Evolutionary conservation across 768 basidiomycete species (phyloP), one percentile per base, ranked within the genome.

Genomic region (Boletus edulis): DNA sequence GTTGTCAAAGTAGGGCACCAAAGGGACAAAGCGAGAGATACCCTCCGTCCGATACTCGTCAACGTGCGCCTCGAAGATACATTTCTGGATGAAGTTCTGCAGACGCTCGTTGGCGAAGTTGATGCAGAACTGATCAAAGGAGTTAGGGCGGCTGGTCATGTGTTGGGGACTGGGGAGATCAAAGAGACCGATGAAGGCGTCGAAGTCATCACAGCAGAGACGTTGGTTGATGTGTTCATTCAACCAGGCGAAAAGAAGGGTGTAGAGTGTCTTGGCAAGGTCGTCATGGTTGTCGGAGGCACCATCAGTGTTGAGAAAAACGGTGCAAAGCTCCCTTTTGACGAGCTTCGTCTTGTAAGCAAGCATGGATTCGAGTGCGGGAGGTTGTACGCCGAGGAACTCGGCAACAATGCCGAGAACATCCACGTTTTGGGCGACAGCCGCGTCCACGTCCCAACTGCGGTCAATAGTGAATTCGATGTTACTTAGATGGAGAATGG

Each of bases 191-290:
- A 98, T 87, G 74, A 95, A 97, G 3, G 90, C 91, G 4, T 81
- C 78, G 60, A 94, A 99, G 67, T 97, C 94, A 37, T 98, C 95
- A 22, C 86, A 84, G 76, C 94, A 97, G 15, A 99, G 83, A 39
- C 91, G 89, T 62, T 97, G 89, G 68, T 98, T 98, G 76, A 98
- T 87, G 67, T 92, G 83, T 67, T 98, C 97, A 68, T 95, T 96
- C 55, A 98, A 72, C 95, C 95, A 98, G 3, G 92, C 86, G 64
- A 98, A 98, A 18, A 98, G 81, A 3, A 99, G 82, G 4, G 94
- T 93, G 68, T 98, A 98, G 0, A 98, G 80, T 0, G 91, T 89
- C 69, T 94, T 89, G 18, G 95, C 92, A 35, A 99, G 85, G 68
- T 96, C 93, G 66, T 98, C 96, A 43, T 94, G 79, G 62, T 98